These are phyloP conservation scores for Straminergon stramineum DNA, from an alignment of 225 moss, liverwort and hornwort species.

Conservation along the genomic window DNA sequence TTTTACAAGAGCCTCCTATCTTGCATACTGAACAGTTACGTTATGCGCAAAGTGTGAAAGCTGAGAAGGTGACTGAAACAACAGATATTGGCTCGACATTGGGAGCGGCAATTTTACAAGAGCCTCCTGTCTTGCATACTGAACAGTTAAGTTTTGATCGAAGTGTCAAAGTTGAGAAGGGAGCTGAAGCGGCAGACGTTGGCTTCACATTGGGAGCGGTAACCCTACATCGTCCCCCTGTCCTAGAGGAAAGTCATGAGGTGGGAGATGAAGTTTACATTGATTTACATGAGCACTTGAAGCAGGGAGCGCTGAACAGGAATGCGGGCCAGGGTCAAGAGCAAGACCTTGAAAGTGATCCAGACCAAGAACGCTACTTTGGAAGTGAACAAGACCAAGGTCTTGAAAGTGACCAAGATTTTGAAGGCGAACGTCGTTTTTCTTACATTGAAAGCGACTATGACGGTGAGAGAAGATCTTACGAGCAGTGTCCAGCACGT, in stretches of 20 bases:
- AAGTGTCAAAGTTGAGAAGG: constrained; percentile 6
- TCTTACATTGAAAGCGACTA: constrained; percentile 25
- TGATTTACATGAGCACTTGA: constrained; percentile 9
- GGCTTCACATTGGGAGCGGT: not conserved
- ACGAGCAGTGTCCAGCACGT: constrained; percentile 41
- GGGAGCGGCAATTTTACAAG: not conserved
- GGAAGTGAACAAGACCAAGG: constrained; percentile 18
- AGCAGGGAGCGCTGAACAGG: constrained; percentile 5
- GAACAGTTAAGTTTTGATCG: not conserved
- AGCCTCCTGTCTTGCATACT: not conserved
- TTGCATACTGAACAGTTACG: not conserved
- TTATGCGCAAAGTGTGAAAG: constrained; percentile 1
- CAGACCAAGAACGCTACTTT: constrained; percentile 12
- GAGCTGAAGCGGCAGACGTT: constrained; percentile 7
- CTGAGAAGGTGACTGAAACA: constrained; percentile 1
- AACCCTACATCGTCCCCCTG: not conserved
- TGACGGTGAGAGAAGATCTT: constrained; percentile 57
- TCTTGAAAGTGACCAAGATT: constrained; percentile 21
- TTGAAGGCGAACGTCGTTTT: constrained; percentile 25
- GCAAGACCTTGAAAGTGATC: constrained; percentile 3
- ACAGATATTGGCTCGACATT: not conserved
- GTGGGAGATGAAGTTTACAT: constrained; percentile 1
- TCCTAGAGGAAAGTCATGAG: constrained; percentile 1
- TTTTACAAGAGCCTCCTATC: not conserved
- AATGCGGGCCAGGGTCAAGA: not conserved